A percentile compares a stretch with the other conserved stretches of the same genome.
These are phyloP conservation scores for Lantana camara DNA, from an alignment of 257 asterid genomes.

Conservation along the genomic window DNA sequence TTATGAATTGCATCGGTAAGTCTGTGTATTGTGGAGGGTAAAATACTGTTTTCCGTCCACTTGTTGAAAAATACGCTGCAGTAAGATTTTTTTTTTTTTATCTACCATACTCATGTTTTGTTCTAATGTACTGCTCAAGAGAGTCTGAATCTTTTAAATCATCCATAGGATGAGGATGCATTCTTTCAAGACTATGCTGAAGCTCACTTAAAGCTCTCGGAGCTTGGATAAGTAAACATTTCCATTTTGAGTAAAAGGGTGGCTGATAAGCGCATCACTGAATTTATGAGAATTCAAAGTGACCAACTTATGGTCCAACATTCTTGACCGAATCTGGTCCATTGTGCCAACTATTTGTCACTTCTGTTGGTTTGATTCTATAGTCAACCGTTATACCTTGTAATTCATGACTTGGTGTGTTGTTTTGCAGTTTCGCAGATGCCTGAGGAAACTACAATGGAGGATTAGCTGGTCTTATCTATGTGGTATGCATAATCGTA, in stretches of 20 bases:
- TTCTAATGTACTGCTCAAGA: neutral
- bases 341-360: neutral
- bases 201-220: constrained; percentile 82
- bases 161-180: constrained; percentile 73
- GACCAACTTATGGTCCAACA: neutral
- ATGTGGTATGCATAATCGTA: neutral
- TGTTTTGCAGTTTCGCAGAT: constrained; percentile 46
- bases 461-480: constrained; percentile 1
- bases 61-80: constrained; percentile 70
- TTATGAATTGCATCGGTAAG: too few relatives aligned
- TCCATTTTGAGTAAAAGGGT: neutral
- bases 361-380: neutral
- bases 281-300: neutral
- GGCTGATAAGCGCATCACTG: neutral
- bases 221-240: constrained; percentile 61
- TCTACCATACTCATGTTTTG: neutral
- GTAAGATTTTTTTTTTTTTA: constrained; percentile 34
- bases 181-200: constrained; percentile 82
- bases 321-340: neutral
- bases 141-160: neutral
- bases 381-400: neutral
- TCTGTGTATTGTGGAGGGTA: too few relatives aligned
- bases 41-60: constrained; percentile 55
- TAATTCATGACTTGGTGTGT: neutral
- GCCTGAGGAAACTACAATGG: constrained; percentile 23